phyloP scores from a whole-genome alignment of 148 eudicot genomes.

The Polygonum aviculare region DNA sequence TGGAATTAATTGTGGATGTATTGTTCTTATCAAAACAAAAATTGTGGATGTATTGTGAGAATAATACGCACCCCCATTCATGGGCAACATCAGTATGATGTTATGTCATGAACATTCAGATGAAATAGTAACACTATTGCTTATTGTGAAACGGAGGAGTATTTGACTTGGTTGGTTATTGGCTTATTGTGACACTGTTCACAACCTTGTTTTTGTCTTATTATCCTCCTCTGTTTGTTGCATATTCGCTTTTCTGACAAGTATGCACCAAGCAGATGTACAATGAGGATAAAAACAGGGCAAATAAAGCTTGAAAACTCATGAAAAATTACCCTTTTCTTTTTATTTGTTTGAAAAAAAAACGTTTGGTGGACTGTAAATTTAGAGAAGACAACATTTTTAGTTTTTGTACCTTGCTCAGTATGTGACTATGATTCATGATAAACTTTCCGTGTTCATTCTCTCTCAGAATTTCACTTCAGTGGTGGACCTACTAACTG shows the following conservation, averaged over 20 bases:
- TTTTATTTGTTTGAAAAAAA: neutral
- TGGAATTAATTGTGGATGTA: neutral
- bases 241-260: no score
- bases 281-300: no score
- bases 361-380: neutral
- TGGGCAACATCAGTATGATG: neutral
- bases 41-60: neutral
- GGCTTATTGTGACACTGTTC: no score
- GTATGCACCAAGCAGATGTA: no score
- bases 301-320: no score
- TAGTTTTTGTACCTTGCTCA: neutral
- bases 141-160: neutral
- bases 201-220: no score
- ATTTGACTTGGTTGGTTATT: neutral
- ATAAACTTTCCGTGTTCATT: neutral
- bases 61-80: neutral
- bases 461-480: neutral
- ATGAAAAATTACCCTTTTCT: neutral
- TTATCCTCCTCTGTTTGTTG: no score
- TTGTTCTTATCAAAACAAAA: neutral
- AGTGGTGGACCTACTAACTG: neutral
- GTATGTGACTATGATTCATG: neutral
- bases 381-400: neutral
- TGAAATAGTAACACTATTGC: neutral
- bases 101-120: neutral